These are phyloP conservation scores for Eragrostis tef DNA, from an alignment of 202 grass and related monocot genomes.

Conservation along the genomic window DNA sequence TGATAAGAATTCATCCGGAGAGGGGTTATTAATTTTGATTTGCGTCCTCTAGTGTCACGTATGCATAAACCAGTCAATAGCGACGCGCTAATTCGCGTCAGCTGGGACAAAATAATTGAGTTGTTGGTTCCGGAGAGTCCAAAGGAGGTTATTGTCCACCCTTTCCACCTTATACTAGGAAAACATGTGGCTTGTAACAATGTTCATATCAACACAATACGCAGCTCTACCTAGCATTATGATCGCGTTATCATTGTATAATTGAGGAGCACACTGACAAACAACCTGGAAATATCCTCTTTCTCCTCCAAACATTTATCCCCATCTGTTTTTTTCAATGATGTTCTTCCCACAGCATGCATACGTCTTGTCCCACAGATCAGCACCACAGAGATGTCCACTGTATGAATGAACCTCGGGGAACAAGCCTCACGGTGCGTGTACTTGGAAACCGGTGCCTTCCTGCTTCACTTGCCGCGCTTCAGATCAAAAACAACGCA, in stretches of 20 bases:
- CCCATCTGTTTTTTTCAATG: not conserved
- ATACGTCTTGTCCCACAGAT: not conserved
- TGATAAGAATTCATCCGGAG: no score
- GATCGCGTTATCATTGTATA: not conserved
- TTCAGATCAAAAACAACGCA: conserved; percentile 77
- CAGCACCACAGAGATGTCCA: not conserved
- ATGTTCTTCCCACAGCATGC: not conserved
- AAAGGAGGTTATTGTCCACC: no score
- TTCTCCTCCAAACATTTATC: not conserved
- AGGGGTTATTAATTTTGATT: no score
- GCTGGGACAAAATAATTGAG: no score
- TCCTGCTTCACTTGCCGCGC: conserved; percentile 63
- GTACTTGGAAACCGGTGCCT: not conserved
- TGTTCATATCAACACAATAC: not conserved
- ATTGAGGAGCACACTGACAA: not conserved
- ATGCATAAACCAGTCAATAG: no score
- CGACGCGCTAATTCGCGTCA: no score
- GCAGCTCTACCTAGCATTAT: conserved; percentile 1
- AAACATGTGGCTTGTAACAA: no score
- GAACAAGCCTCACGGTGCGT: conserved; percentile 23
- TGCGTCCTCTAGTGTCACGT: no score
- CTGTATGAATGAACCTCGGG: conserved; percentile 37
- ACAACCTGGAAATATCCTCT: conserved; percentile 2
- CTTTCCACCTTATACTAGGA: no score
- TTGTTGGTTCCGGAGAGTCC: no score